These are phyloP conservation scores for Sarcodon aspratus DNA, from an alignment of 768 basidiomycete genomes.

Conservation along the genomic window DNA sequence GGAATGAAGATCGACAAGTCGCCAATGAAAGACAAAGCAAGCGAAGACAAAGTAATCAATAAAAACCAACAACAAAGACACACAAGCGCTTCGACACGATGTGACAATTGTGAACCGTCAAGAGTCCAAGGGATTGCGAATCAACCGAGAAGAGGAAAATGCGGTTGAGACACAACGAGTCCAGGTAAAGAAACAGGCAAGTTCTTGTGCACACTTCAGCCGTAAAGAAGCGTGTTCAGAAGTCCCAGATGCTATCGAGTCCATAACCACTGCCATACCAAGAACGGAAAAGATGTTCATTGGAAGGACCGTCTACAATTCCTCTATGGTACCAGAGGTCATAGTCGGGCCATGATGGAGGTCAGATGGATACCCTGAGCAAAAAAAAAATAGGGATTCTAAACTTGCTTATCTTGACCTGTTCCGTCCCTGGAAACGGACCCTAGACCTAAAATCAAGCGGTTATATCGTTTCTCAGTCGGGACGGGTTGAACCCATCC, in stretches of 20 bases:
- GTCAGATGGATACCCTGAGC: slow-evolving; percentile 29
- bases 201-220: slow-evolving; percentile 32
- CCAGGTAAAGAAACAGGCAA: slow-evolving; percentile 42
- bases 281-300: slow-evolving; percentile 33
- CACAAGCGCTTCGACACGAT: slow-evolving; percentile 40
- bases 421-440: slow-evolving; percentile 21
- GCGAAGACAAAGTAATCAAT: slow-evolving; percentile 31
- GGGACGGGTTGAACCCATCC: slow-evolving; percentile 5
- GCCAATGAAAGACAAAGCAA: slow-evolving; percentile 17
- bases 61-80: slow-evolving; percentile 26
- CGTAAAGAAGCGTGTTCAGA: slow-evolving; percentile 25
- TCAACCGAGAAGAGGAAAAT: slow-evolving; percentile 17
- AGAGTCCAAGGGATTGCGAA: slow-evolving; percentile 26
- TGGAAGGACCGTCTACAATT: slow-evolving; percentile 23
- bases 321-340: slow-evolving; percentile 16
- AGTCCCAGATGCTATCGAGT: slow-evolving; percentile 27
- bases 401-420: slow-evolving; percentile 19
- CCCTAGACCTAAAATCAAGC: slow-evolving; percentile 23
- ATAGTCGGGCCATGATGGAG: slow-evolving; percentile 22
- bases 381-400: slow-evolving; percentile 14
- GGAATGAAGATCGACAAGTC: slow-evolving; percentile 12
- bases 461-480: slow-evolving; percentile 3
- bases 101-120: slow-evolving; percentile 13
- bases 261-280: slow-evolving; percentile 43
- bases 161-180: slow-evolving; percentile 29